Evolutionary conservation across 177 flowering plant genomes (phyloP).

Genomic region (Vitis hybrid): DNA sequence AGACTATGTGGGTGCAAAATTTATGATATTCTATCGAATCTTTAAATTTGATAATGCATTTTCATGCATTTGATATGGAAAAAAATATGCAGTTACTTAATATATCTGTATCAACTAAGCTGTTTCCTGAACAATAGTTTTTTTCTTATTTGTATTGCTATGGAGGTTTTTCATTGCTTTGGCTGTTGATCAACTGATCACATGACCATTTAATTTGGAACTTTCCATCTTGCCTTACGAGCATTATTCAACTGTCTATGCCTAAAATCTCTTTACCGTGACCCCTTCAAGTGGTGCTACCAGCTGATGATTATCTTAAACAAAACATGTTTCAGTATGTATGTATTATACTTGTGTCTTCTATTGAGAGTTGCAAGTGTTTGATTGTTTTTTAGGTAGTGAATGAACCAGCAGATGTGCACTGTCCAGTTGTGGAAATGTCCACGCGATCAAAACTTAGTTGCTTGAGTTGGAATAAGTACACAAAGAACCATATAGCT

Average conservation of each 20-base stretch:
- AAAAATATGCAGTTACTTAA: too few species aligned
- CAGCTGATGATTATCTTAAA: neutral
- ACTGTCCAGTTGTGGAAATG: conserved; percentile 86
- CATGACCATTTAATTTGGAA: neutral
- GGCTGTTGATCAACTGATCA: neutral
- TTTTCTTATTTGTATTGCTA: neutral
- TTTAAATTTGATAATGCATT: too few species aligned
- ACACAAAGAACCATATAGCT: conserved; percentile 71
- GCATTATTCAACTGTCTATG: neutral
- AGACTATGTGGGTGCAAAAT: too few species aligned
- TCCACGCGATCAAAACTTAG: conserved; percentile 85
- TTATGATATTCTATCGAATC: too few species aligned
- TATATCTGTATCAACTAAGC: too few species aligned
- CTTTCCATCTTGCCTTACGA: neutral
- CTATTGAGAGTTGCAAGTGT: neutral
- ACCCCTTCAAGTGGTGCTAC: neutral
- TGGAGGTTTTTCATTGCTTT: neutral
- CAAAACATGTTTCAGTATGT: neutral
- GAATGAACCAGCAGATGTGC: conserved; percentile 83
- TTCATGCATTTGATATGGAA: too few species aligned
- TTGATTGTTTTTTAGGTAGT: conserved; percentile 54
- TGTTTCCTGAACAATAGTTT: too few species aligned
- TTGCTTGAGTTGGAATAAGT: conserved; percentile 94
- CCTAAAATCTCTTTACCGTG: neutral
- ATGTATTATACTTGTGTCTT: neutral